A percentile compares a stretch with the other conserved stretches of the same genome.
phyloP scores from a whole-genome alignment of 2,329 filamentous ascomycete species.

The Ascochyta clinopodiicola region DNA sequence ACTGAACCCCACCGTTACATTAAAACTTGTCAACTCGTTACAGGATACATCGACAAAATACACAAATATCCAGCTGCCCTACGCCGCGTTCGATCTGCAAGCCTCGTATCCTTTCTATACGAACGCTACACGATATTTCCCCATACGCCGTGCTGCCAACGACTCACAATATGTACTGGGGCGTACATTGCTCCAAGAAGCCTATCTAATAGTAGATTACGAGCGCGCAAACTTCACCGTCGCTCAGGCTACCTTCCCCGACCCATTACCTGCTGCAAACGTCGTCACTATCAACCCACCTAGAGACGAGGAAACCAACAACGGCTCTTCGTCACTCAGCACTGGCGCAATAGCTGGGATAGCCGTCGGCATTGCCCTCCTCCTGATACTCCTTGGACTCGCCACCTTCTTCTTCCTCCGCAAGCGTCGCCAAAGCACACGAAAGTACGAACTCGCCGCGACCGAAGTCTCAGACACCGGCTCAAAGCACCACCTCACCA shows the following conservation, averaged over 20 bases:
- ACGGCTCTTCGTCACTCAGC: conserved; percentile 22
- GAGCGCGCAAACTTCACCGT: conserved; percentile 56
- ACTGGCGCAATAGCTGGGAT: conserved; percentile 44
- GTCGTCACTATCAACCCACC: conserved; percentile 36
- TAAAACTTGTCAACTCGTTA: conserved; percentile 45
- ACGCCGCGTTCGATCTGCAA: conserved; percentile 57
- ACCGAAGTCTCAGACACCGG: conserved; percentile 28
- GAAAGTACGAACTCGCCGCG: conserved; percentile 29
- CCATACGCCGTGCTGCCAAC: conserved; percentile 64
- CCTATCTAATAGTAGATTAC: conserved; percentile 59
- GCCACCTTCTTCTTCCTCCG: conserved; percentile 31
- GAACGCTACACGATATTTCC: conserved; percentile 72
- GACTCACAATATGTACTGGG: conserved; percentile 67
- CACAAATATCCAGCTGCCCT: conserved; percentile 55
- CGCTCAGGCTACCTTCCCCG: conserved; percentile 45
- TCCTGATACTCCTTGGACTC: conserved; percentile 28
- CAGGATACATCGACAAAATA: conserved; percentile 42
- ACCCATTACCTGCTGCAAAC: conserved; percentile 38
- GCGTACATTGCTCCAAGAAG: conserved; percentile 72
- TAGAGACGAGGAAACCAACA: background rate
- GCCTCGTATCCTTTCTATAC: conserved; percentile 61
- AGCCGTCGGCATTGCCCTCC: conserved; percentile 30
- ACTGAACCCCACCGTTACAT: conserved; percentile 46
- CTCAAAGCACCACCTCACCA: conserved; percentile 12
- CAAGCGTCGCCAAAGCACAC: conserved; percentile 23